Evolutionary conservation across 2,329 filamentous ascomycete genomes (phyloP).

Genomic region (Pseudofabraea citricarpa): DNA sequence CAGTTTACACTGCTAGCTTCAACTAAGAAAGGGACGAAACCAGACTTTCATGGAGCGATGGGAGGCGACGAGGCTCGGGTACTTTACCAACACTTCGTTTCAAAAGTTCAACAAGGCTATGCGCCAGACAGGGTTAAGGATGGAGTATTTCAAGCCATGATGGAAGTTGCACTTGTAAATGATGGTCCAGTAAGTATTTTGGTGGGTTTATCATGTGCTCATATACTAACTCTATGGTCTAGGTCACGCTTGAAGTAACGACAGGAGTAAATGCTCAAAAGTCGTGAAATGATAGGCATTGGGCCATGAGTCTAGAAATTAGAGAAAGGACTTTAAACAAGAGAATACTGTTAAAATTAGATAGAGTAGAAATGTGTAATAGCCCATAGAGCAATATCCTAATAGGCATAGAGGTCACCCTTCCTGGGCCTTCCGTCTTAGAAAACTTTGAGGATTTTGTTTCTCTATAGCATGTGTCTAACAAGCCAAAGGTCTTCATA

Average conservation of each 20-base stretch:
- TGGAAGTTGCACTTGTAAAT: slow-evolving; percentile 92
- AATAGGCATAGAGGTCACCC: no score
- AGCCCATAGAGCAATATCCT: no score
- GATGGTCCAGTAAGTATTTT: slow-evolving; percentile 60
- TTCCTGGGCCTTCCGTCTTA: no score
- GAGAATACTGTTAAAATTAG: no score
- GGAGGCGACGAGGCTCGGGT: slow-evolving; percentile 71
- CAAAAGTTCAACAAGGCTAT: slow-evolving; percentile 70
- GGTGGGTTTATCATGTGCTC: background rate
- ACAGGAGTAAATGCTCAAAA: slow-evolving; percentile 15
- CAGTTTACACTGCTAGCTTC: slow-evolving; percentile 93
- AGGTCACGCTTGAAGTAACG: slow-evolving; percentile 28
- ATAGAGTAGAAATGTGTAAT: no score
- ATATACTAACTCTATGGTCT: slow-evolving; percentile 2
- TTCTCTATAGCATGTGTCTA: no score
- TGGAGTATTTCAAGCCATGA: slow-evolving; percentile 98
- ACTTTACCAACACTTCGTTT: slow-evolving; percentile 80
- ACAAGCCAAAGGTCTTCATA: no score
- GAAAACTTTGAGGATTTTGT: no score
- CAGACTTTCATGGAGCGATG: slow-evolving; percentile 88
- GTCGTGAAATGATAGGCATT: no score
- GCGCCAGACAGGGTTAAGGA: slow-evolving; percentile 74
- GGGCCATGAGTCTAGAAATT: no score
- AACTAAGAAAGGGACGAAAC: slow-evolving; percentile 94
- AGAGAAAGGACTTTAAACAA: no score